Conservation (phyloP, 2,329 filamentous ascomycete species). For the Sarocladium brachiariae region DNA sequence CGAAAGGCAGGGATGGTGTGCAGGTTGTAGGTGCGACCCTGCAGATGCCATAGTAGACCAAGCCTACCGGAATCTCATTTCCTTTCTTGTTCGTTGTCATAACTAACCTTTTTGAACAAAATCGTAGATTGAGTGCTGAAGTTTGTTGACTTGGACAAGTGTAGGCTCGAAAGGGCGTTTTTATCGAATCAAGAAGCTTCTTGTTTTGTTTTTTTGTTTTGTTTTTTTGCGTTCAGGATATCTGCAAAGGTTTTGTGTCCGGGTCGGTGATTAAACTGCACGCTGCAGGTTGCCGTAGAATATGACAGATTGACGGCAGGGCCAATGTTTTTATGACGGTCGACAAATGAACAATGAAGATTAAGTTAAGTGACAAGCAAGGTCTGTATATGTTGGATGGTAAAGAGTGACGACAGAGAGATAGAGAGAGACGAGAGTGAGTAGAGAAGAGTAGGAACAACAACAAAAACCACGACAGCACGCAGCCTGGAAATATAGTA, state of each 20-base stretch:
- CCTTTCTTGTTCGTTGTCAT: too few relatives aligned
- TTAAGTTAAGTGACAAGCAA: not conserved
- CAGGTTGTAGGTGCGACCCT: not conserved
- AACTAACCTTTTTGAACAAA: too few relatives aligned
- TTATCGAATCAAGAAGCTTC: too few relatives aligned
- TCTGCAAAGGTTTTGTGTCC: too few relatives aligned
- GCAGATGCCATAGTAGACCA: not conserved
- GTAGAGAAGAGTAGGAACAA: not conserved
- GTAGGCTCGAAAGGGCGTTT: too few relatives aligned
- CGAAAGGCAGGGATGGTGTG: not conserved
- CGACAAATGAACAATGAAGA: slow-evolving; percentile 1
- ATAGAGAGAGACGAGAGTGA: not conserved
- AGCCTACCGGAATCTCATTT: not conserved
- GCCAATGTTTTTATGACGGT: not conserved
- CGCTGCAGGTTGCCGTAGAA: not conserved
- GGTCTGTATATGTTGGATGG: not conserved
- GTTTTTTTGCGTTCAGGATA: too few relatives aligned
- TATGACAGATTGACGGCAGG: not conserved
- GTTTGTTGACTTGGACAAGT: too few relatives aligned
- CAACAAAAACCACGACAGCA: not conserved
- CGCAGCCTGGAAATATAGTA: slow-evolving; percentile 4
- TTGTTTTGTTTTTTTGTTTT: too few relatives aligned
- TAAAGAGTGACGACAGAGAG: not conserved
- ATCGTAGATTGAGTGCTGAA: too few relatives aligned
- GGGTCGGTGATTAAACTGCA: not conserved